Conservation (phyloP, 352 stramenopile genomes). For the Pythium phragmitis region DNA sequence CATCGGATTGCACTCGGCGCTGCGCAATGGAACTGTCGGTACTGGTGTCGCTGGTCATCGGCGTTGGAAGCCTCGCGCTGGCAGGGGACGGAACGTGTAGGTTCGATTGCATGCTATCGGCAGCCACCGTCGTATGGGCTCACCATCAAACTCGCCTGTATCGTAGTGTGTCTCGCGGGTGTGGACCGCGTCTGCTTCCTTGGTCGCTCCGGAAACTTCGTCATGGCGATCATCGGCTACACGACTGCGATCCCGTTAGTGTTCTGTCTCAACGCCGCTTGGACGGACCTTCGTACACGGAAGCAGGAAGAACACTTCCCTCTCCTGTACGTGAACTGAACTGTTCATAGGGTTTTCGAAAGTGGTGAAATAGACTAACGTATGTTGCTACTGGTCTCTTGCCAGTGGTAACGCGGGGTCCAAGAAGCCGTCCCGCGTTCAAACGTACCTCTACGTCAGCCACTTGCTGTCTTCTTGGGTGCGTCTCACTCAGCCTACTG, state of each 20-base stretch:
- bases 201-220: conserved; percentile 41
- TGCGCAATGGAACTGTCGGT: conserved; percentile 51
- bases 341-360: not conserved
- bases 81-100: conserved; percentile 43
- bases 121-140: not conserved
- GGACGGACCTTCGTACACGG: conserved; percentile 29
- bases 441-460: conserved; percentile 69
- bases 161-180: conserved; percentile 33
- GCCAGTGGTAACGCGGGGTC: not conserved
- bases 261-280: conserved; percentile 38
- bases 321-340: conserved; percentile 37
- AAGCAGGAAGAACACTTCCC: conserved; percentile 25
- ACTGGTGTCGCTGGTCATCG: conserved; percentile 44
- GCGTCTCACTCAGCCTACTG: conserved; percentile 4
- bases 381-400: not conserved
- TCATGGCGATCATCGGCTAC: conserved; percentile 52
- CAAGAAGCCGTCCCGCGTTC: conserved; percentile 34
- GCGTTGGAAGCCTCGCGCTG: conserved; percentile 39
- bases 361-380: not conserved
- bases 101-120: not conserved
- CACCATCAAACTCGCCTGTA: not conserved
- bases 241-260: conserved; percentile 44
- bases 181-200: conserved; percentile 41
- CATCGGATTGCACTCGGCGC: not conserved
- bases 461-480: conserved; percentile 82